A percentile compares a stretch with the other conserved stretches of the same genome.
Evolutionary conservation across 2,329 filamentous ascomycete genomes (phyloP).

Genomic region (Aspergillus sp.): DNA sequence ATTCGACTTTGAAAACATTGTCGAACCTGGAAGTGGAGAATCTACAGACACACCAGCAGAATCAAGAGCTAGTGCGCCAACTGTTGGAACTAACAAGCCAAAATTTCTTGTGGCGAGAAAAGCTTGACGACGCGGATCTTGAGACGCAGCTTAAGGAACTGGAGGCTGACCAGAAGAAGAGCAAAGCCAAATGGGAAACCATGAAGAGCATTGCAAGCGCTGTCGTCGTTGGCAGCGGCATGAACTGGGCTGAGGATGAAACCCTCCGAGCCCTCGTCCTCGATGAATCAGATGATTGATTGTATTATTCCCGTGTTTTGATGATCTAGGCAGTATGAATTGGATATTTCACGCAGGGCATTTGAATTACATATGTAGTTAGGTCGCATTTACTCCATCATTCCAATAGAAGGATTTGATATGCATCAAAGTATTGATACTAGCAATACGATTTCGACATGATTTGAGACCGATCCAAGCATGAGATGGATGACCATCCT

Average conservation of each 20-base stretch:
- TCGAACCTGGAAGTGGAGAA: conserved; percentile 56
- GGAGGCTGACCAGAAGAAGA: conserved; percentile 57
- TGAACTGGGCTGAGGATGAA: conserved; percentile 73
- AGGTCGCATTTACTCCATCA: too few species aligned
- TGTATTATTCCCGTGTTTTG: conserved; percentile 2
- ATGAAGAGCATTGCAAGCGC: conserved; percentile 77
- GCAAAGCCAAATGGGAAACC: conserved; percentile 64
- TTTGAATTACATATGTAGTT: background rate
- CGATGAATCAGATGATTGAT: conserved; percentile 55
- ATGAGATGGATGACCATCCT: background rate
- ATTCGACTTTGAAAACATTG: conserved; percentile 49
- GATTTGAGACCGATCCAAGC: background rate
- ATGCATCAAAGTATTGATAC: too few species aligned
- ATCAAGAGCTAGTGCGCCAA: conserved; percentile 58
- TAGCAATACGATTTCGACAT: background rate
- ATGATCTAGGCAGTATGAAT: background rate
- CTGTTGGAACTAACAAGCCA: conserved; percentile 61
- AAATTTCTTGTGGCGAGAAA: conserved; percentile 47
- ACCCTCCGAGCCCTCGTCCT: conserved; percentile 66
- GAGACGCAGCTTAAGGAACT: conserved; percentile 54
- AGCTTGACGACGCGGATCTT: conserved; percentile 50
- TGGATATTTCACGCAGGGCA: background rate
- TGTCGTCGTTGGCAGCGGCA: conserved; percentile 72
- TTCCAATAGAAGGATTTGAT: too few species aligned
- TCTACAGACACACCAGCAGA: conserved; percentile 53